Base-by-base conservation (phyloP, 2,329 filamentous ascomycete species). In the Microsporum canis region DNA sequence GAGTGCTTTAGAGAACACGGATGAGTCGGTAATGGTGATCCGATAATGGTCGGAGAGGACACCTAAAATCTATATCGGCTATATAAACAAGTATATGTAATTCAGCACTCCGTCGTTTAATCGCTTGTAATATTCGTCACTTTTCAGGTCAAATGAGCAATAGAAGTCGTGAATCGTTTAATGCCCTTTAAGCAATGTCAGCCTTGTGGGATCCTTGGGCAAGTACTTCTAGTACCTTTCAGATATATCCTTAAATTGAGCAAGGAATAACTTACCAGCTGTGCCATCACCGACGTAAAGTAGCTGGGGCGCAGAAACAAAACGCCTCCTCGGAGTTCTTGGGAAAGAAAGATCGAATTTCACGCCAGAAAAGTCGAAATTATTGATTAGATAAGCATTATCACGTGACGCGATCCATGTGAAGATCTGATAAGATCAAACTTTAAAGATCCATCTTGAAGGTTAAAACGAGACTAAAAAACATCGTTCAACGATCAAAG, bases 211-310 rank as follows among this genome's bases (percentile, higher is more conserved):
- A 8, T 23, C 45, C 6, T 12, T 8, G 23, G 43, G 23, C n/a
- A 10, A 6, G 43, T 47, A 33, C 31, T 51, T 29, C 45, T 14
- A 31, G 23, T 5, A 29, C 4, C 74, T 64, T 79, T 75, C 77
- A 79, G 55, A 34, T 71, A 59, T 58, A 29, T 60, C 55, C 23
- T 43, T 63, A 2, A 23, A 12, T 27, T 17, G 12, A 3, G 7
- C 31, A 38, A 23, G 7, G 8, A 12, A 23, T 31, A 51, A 14
- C 45, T 51, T 29, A 51, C 23, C 45, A 27, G 10, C 27, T 5
- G 10, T 55, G 14, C 14, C 10, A 31, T 12, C 17, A 17, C 5
- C 31, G 4, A 55, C 12, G 10, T 36, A 17, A 55, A 36, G 51
- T 34, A 36, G n/a, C 51, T 17, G 4, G 51, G 27, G 23, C 17